Base-by-base conservation (phyloP, 305 asterid species). In the Solanum hybrid region DNA sequence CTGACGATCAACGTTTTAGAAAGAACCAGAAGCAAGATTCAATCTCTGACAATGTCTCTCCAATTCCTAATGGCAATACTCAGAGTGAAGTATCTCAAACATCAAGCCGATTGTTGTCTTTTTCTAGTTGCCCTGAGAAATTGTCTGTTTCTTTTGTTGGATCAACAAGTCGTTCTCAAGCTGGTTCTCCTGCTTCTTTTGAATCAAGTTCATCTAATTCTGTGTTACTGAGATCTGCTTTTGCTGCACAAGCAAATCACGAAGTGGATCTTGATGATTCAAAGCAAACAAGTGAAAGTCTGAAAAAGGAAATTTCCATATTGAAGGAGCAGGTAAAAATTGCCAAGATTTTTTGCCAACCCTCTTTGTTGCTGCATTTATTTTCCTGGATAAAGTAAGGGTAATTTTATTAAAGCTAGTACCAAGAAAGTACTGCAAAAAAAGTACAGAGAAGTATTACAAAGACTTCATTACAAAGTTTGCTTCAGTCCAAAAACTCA, bases 281-380 rank as follows among this genome's bases (percentile, higher is more conserved):
- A 56, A 92, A 94, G 89, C 91, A 86, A 86, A 90, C 91, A 90
- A 90, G 88, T 75, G 95, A 92, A 22, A 90, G 89, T 80, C 91
- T 92, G 72, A 79, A 78, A 37, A 92, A 93, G 81, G 98, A 95
- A 90, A 90, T 95, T 88, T 92, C 93, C 35, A 87, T 92, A 64
- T 90, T 95, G 73, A 94, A 92, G 90, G 95, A 93, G 88, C 98
- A 93, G 96, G 97, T 95, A 90, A 72, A 87, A 79, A 32, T 73
- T 35, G 46, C 64, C 85, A 88, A 51, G 34, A 27, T 16, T 16
- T 79, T 60, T 73, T 26, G 31, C 29, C 8, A 56, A 79, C 46
- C 22, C 16, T 69, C 35, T 89, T 81, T 78, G 31, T 35, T 34
- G 85, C 85, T 79, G 85, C 56, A 79, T 79, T 20, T 79, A 34